Conservation (phyloP, 2,329 filamentous ascomycete genomes). For the Microdochium bolleyi region DNA sequence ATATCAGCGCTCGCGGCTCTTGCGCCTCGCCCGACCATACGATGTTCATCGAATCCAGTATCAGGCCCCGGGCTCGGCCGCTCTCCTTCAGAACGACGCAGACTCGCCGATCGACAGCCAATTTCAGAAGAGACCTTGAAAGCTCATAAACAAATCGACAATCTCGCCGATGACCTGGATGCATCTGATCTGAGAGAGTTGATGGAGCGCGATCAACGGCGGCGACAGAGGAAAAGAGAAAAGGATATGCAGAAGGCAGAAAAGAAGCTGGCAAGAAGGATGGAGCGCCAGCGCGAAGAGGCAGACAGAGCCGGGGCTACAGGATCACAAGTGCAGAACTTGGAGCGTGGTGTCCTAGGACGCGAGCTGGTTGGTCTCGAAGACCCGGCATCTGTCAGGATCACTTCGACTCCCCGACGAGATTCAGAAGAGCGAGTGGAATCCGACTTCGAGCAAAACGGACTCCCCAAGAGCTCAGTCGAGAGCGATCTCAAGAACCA, state of each 20-base stretch:
- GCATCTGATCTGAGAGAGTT: slow-evolving; percentile 78
- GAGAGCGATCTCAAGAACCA: slow-evolving; percentile 9
- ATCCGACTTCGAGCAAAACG: background rate
- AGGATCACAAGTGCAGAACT: slow-evolving; percentile 43
- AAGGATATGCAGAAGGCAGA: slow-evolving; percentile 61
- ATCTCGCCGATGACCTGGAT: slow-evolving; percentile 78
- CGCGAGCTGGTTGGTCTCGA: slow-evolving; percentile 36
- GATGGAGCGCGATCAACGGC: slow-evolving; percentile 80
- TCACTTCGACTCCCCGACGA: background rate
- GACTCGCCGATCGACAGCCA: slow-evolving; percentile 39
- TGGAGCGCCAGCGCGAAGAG: slow-evolving; percentile 57
- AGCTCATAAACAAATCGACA: slow-evolving; percentile 54
- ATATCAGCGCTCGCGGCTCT: slow-evolving; percentile 75
- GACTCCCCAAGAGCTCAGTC: slow-evolving; percentile 11
- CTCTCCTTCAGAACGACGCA: slow-evolving; percentile 41
- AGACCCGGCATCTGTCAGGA: slow-evolving; percentile 14
- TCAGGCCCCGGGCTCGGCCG: slow-evolving; percentile 35
- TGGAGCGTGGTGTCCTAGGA: slow-evolving; percentile 53
- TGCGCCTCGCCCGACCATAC: slow-evolving; percentile 76
- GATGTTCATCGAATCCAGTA: slow-evolving; percentile 56
- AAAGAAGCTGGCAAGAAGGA: slow-evolving; percentile 54
- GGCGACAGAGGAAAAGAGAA: slow-evolving; percentile 66
- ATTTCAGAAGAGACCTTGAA: slow-evolving; percentile 54
- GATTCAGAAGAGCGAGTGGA: background rate
- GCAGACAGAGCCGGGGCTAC: slow-evolving; percentile 44